Percentiles rank a stretch among this genome's conserved stretches.
Evolutionary conservation across 306 rosid species (phyloP).

Genomic region (Inga leiocalycina): DNA sequence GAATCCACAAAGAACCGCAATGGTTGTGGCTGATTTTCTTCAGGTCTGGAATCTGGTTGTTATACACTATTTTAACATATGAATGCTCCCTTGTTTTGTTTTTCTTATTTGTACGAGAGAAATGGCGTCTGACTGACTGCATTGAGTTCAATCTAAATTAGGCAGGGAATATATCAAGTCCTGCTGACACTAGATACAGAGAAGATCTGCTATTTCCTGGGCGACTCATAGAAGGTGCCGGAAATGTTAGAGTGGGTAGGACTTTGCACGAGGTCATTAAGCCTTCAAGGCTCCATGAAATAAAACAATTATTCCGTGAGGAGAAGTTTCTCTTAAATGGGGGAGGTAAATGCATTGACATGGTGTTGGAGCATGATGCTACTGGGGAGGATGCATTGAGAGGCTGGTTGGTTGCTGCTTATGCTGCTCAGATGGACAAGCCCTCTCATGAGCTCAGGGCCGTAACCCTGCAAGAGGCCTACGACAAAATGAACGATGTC

Average conservation of each 20-base stretch:
- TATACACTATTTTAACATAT: background rate
- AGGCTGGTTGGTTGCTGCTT: constrained; percentile 96
- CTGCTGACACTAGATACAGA: constrained; percentile 83
- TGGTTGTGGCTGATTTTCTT: constrained; percentile 85
- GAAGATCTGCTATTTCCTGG: constrained; percentile 79
- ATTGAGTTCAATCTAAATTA: constrained; percentile 40
- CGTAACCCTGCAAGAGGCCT: constrained; percentile 59
- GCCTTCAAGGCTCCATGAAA: constrained; percentile 72
- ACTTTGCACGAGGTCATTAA: constrained; percentile 59
- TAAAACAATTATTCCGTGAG: constrained; percentile 58
- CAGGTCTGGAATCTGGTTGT: constrained; percentile 51
- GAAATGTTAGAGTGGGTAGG: constrained; percentile 81
- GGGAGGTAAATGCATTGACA: constrained; percentile 61
- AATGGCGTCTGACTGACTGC: constrained; percentile 11
- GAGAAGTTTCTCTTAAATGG: constrained; percentile 80
- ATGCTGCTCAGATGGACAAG: constrained; percentile 50
- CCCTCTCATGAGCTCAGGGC: constrained; percentile 48
- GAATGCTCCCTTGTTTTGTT: background rate
- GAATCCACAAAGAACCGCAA: constrained; percentile 90
- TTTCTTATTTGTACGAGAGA: background rate
- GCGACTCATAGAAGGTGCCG: constrained; percentile 73
- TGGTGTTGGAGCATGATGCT: constrained; percentile 80
- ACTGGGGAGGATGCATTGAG: constrained; percentile 89
- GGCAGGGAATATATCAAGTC: constrained; percentile 73
- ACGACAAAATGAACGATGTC: constrained; percentile 68